A percentile compares a stretch with the other conserved stretches of the same genome.
Conservation (phyloP, 2,329 filamentous ascomycete species). For the Lasiodiplodia sp. region DNA sequence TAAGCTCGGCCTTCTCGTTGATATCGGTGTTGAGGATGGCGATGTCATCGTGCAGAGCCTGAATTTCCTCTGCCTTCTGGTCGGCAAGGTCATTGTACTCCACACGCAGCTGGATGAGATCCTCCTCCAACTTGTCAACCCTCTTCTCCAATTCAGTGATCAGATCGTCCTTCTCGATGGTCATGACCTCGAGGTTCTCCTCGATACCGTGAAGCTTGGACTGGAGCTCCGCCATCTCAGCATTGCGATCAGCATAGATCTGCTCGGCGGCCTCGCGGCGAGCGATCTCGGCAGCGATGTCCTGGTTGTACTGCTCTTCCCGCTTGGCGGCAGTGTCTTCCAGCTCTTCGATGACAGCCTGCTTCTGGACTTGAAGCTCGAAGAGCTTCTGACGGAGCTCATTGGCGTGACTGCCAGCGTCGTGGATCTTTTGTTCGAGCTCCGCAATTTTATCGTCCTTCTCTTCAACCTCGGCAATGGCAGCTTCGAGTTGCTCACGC, state of each 20-base stretch:
- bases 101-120: constrained; percentile 43
- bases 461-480: constrained; percentile 53
- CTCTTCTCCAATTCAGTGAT: constrained; percentile 42
- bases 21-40: constrained; percentile 46
- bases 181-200: constrained; percentile 40
- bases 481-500: constrained; percentile 52
- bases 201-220: constrained; percentile 43
- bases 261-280: constrained; percentile 49
- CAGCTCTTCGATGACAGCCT: constrained; percentile 47
- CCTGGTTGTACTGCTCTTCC: constrained; percentile 48
- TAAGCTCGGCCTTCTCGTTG: constrained; percentile 38
- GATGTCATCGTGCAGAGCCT: constrained; percentile 40
- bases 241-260: constrained; percentile 42
- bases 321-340: constrained; percentile 47
- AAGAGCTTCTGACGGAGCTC: constrained; percentile 58
- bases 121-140: constrained; percentile 44
- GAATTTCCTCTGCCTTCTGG: constrained; percentile 41
- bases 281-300: constrained; percentile 49
- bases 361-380: constrained; percentile 53
- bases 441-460: constrained; percentile 51
- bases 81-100: constrained; percentile 41
- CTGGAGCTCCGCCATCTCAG: constrained; percentile 46
- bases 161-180: constrained; percentile 43
- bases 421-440: constrained; percentile 49
- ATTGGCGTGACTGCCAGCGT: constrained; percentile 55